Base-by-base conservation (phyloP, 1,284 basidiomycete genomes). In the Boletus sp. region DNA sequence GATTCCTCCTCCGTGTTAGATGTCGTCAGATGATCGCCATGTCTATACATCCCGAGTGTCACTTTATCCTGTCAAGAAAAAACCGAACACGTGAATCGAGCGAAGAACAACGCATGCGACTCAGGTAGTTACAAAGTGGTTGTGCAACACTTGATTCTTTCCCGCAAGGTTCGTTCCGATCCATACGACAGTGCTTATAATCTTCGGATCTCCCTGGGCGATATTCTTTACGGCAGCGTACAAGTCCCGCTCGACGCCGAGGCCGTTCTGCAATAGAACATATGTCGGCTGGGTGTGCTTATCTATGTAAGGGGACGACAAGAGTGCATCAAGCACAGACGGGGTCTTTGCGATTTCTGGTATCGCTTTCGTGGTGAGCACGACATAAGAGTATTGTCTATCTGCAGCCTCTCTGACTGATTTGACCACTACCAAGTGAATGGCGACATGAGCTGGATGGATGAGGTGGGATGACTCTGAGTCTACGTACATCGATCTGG, bases 181-280 rank as follows among this genome's bases (percentile, higher is more conserved):
- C 65, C 73, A 80, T 7, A 82, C 58, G 3, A 81, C 75, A 3
- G 74, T 72, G 49, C 75, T 76, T 42, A 84, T 69, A 29, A 83
- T 79, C 26, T 62, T 72, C 1, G 80, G 80, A 48, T 71, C 65
- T 13, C 65, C 69, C 30, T 71, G 68, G 1, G 59, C 57, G 5
- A 78, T 61, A 8, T 64, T 57, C 49, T 76, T 74, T 9, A 84
- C 60, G 0, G 76, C 72, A 4, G 74, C 57, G 57, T 84, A 82
- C 25, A 89, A 68, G 49, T 88, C 85, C 23, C 69, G 69, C 60
- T 91, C 88, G 19, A 89, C 80, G 25, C 80, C 82, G 5, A 92
- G 69, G 2, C 89, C 88, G 62, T 92, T 91, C 68, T 90, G 86
- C 37, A 91, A 66, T 13, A 91, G 62, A 2, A 86, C 79, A 56